These are phyloP conservation scores for Acephala macrosclerotiorum DNA, from an alignment of 2,329 filamentous ascomycete genomes.

Conservation along the genomic window DNA sequence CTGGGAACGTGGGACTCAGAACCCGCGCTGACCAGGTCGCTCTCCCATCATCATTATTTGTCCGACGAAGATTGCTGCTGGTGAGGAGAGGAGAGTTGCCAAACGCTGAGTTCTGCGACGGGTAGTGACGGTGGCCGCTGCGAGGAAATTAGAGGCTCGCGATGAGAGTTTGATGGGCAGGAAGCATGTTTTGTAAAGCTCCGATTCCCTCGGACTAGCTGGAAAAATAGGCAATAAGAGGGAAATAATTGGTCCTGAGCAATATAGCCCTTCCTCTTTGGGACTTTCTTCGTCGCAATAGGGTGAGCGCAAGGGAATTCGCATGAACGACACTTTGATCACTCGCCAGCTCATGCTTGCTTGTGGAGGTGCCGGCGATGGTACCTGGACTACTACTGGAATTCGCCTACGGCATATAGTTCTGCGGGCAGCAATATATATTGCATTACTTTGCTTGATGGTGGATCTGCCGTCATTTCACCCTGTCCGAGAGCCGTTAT, in stretches of 20 bases:
- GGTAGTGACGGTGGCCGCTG: not conserved
- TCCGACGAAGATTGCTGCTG: conserved; percentile 6
- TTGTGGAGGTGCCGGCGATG: conserved; percentile 19
- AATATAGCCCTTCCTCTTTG: conserved; percentile 20
- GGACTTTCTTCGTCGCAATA: conserved; percentile 15
- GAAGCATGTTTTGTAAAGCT: conserved; percentile 22
- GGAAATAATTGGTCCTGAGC: conserved; percentile 15
- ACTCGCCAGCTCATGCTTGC: conserved; percentile 22
- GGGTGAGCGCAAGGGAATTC: not conserved
- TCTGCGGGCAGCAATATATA: conserved; percentile 24
- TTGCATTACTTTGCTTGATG: conserved; percentile 30
- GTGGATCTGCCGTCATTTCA: conserved; percentile 28
- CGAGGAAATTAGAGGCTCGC: conserved; percentile 20
- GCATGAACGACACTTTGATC: conserved; percentile 25
- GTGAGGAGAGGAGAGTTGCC: not conserved
- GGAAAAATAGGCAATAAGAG: conserved; percentile 5
- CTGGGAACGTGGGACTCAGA: not conserved
- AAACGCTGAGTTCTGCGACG: not conserved
- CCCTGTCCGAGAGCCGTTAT: conserved; percentile 7
- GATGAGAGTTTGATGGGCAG: conserved; percentile 23
- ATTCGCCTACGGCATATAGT: conserved; percentile 30
- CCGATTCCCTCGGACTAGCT: conserved; percentile 15
- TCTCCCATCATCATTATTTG: not conserved
- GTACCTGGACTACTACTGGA: conserved; percentile 21
- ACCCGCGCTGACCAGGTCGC: not conserved